Evolutionary conservation across 1,284 basidiomycete genomes (phyloP).

Genomic region (Coniophora puteana): DNA sequence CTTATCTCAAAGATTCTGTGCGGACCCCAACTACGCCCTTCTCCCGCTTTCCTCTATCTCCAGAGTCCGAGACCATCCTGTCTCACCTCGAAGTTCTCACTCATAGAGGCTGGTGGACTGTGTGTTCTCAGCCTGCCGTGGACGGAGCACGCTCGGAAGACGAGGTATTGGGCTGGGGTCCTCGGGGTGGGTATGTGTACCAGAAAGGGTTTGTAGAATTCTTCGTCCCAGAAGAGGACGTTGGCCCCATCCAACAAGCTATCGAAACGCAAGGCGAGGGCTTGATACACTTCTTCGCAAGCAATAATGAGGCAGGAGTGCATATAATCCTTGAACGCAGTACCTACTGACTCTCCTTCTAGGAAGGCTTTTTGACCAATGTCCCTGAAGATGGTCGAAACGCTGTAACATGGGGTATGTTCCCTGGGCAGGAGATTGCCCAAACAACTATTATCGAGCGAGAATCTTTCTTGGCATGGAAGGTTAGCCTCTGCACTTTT

Average conservation of each 20-base stretch:
- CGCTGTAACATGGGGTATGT: slow-evolving; percentile 99
- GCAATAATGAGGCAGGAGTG: slow-evolving; percentile 65
- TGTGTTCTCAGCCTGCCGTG: slow-evolving; percentile 94
- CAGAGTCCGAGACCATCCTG: slow-evolving; percentile 84
- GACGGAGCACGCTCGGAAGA: slow-evolving; percentile 78
- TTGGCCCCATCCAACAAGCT: slow-evolving; percentile 60
- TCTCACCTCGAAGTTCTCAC: slow-evolving; percentile 79
- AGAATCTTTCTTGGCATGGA: slow-evolving; percentile 91
- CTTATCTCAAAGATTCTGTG: slow-evolving; percentile 71
- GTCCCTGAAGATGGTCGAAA: slow-evolving; percentile 79
- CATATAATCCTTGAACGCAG: neutral
- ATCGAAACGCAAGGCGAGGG: slow-evolving; percentile 55
- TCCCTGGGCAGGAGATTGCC: slow-evolving; percentile 93
- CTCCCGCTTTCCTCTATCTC: slow-evolving; percentile 80
- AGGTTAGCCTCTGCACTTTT: slow-evolving; percentile 44
- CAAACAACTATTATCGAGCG: slow-evolving; percentile 97
- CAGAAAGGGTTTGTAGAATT: slow-evolving; percentile 99
- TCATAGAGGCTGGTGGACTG: slow-evolving; percentile 84
- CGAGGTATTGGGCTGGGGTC: slow-evolving; percentile 89
- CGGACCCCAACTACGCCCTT: slow-evolving; percentile 83
- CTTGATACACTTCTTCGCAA: slow-evolving; percentile 85
- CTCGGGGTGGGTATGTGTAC: slow-evolving; percentile 88
- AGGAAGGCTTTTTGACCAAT: slow-evolving; percentile 86
- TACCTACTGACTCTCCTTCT: slow-evolving; percentile 7
- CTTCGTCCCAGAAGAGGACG: slow-evolving; percentile 70